These are phyloP conservation scores for Didymellaceae sp. DNA, from an alignment of 2,329 filamentous ascomycete genomes.

Conservation along the genomic window DNA sequence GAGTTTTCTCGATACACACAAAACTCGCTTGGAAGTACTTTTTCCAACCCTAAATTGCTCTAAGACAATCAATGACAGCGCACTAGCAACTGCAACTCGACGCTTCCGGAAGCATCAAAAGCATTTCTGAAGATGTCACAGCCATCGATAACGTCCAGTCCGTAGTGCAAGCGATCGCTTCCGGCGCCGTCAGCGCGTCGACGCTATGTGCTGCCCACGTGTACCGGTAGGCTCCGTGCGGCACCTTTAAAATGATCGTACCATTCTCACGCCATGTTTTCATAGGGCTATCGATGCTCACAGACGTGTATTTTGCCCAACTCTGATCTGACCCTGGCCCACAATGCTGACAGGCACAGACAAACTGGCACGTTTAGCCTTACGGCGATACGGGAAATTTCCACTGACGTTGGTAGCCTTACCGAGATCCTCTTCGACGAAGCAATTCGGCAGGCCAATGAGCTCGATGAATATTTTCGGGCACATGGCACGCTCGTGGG, in stretches of 20 bases:
- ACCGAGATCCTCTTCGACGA: constrained; percentile 57
- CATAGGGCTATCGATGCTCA: constrained; percentile 42
- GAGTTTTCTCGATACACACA: constrained; percentile 21
- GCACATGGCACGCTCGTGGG: constrained; percentile 49
- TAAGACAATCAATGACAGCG: constrained; percentile 13
- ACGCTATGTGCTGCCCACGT: constrained; percentile 40
- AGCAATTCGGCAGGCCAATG: constrained; percentile 50
- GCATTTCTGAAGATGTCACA: constrained; percentile 2
- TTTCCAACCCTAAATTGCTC: neutral
- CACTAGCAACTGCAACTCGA: constrained; percentile 23
- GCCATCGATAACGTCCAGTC: constrained; percentile 27
- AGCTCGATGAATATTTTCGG: constrained; percentile 51
- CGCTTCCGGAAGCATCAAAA: constrained; percentile 12
- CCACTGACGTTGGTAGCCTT: constrained; percentile 46
- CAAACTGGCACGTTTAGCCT: constrained; percentile 48
- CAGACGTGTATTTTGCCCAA: constrained; percentile 31
- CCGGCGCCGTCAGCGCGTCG: constrained; percentile 37
- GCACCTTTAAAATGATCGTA: constrained; percentile 22
- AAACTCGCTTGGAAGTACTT: constrained; percentile 12
- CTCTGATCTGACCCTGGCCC: neutral
- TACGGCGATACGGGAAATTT: constrained; percentile 60
- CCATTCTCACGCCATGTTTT: constrained; percentile 45
- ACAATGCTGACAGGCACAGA: constrained; percentile 48
- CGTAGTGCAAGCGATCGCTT: constrained; percentile 33
- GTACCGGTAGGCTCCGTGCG: constrained; percentile 32